phyloP scores from a whole-genome alignment of 495 filamentous ascomycete genomes.

The Gamarada debralockiae region DNA sequence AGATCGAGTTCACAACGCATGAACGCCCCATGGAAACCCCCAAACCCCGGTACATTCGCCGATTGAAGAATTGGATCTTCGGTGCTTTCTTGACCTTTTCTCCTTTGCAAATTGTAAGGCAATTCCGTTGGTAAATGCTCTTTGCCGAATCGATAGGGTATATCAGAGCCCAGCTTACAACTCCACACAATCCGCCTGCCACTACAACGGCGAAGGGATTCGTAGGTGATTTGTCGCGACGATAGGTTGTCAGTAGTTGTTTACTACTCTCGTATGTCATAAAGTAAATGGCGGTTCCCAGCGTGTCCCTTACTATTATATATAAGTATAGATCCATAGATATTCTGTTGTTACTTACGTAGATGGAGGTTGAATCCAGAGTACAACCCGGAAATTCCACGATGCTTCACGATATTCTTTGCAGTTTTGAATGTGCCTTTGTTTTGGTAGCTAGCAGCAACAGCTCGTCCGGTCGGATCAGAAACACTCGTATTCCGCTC shows the following conservation, averaged over 20 bases:
- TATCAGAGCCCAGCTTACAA: slow-evolving; percentile 79
- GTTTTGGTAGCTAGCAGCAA: slow-evolving; percentile 68
- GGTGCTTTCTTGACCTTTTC: slow-evolving; percentile 50
- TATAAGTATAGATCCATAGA: slow-evolving; percentile 7
- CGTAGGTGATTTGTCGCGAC: slow-evolving; percentile 61
- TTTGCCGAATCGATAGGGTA: slow-evolving; percentile 83
- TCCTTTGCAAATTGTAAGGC: slow-evolving; percentile 62
- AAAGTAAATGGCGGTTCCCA: slow-evolving; percentile 89
- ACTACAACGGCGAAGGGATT: slow-evolving; percentile 68
- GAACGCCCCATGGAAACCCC: slow-evolving; percentile 77
- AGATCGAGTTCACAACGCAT: slow-evolving; percentile 69
- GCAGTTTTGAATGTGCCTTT: slow-evolving; percentile 79
- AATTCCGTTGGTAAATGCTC: slow-evolving; percentile 76
- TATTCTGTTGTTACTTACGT: slow-evolving; percentile 41
- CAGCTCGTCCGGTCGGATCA: slow-evolving; percentile 44
- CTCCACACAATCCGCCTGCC: slow-evolving; percentile 73
- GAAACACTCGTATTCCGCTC: slow-evolving; percentile 57
- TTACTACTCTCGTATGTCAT: slow-evolving; percentile 88
- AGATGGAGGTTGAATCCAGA: slow-evolving; percentile 83
- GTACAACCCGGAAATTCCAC: slow-evolving; percentile 77
- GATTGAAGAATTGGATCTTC: slow-evolving; percentile 69
- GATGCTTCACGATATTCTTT: slow-evolving; percentile 70
- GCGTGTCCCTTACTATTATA: slow-evolving; percentile 67
- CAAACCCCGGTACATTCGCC: slow-evolving; percentile 70
- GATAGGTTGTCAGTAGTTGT: slow-evolving; percentile 72